These are phyloP conservation scores for Schizosaccharomyces lindneri DNA, from an alignment of 805 yeast species.

Conservation along the genomic window DNA sequence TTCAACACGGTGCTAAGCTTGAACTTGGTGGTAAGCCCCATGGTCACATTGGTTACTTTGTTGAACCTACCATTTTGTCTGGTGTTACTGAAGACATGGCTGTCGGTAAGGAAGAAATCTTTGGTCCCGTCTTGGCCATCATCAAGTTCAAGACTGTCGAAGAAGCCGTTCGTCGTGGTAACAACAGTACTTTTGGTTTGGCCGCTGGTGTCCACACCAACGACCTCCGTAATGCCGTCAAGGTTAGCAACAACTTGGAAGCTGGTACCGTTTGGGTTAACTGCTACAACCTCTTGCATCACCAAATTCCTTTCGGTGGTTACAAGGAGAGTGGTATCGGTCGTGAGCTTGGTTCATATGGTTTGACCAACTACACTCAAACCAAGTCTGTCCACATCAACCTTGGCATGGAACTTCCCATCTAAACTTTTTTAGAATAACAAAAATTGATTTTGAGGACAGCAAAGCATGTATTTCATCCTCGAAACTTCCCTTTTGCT, in stretches of 20 bases:
- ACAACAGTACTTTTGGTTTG: slow-evolving; percentile 61
- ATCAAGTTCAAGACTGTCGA: slow-evolving; percentile 62
- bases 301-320: slow-evolving; percentile 58
- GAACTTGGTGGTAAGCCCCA: slow-evolving; percentile 63
- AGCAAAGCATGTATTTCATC: too few relatives aligned
- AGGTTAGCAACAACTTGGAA: slow-evolving; percentile 45
- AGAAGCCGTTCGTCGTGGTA: slow-evolving; percentile 55
- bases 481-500: too few relatives aligned
- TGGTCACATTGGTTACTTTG: slow-evolving; percentile 28
- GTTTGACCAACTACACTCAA: slow-evolving; percentile 45
- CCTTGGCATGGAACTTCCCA: slow-evolving; percentile 15
- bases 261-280: slow-evolving; percentile 88
- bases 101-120: slow-evolving; percentile 72
- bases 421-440: not conserved
- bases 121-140: slow-evolving; percentile 79
- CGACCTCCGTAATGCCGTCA: slow-evolving; percentile 48
- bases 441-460: not conserved
- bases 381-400: slow-evolving; percentile 57
- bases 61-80: slow-evolving; percentile 59
- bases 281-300: slow-evolving; percentile 54
- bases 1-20: slow-evolving; percentile 61
- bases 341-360: slow-evolving; percentile 56
- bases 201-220: slow-evolving; percentile 78
- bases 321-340: slow-evolving; percentile 60
- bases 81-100: slow-evolving; percentile 51